Conservation (phyloP, 306 rosid genomes). For the Rubus idaeus region DNA sequence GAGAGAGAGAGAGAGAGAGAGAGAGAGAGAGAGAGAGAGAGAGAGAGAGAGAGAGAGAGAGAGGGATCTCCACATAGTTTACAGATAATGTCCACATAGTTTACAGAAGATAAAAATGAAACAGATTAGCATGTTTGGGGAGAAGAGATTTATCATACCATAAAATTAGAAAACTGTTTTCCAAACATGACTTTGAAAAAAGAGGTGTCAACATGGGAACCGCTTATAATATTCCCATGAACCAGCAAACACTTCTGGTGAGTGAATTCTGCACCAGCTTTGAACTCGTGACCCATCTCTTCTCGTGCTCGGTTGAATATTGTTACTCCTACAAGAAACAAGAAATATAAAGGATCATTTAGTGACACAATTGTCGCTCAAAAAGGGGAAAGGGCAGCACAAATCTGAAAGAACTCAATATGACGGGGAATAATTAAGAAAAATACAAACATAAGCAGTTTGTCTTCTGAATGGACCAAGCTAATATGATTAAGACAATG, state of each 20-base stretch:
- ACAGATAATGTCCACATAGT: background rate
- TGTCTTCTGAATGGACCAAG: background rate
- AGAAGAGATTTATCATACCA: slow-evolving; percentile 30
- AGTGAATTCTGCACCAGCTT: slow-evolving; percentile 44
- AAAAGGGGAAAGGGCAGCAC: background rate
- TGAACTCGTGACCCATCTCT: slow-evolving; percentile 35
- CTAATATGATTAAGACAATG: background rate
- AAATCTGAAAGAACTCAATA: background rate
- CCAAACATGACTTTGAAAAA: slow-evolving; percentile 67
- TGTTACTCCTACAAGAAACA: background rate
- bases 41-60: background rate
- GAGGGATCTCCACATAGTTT: background rate
- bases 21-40: background rate
- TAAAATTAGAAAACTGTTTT: slow-evolving; percentile 25
- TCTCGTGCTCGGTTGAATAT: background rate
- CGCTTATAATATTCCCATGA: slow-evolving; percentile 36
- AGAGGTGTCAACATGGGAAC: slow-evolving; percentile 25
- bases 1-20: background rate
- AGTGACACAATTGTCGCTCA: background rate
- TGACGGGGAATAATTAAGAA: background rate
- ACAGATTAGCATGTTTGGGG: background rate
- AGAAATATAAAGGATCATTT: background rate
- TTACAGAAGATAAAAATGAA: background rate
- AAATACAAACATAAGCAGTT: background rate
- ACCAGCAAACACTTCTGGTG: slow-evolving; percentile 32